Conservation (phyloP, 2,329 filamentous ascomycete genomes). For the Amauroascus verrucosus region DNA sequence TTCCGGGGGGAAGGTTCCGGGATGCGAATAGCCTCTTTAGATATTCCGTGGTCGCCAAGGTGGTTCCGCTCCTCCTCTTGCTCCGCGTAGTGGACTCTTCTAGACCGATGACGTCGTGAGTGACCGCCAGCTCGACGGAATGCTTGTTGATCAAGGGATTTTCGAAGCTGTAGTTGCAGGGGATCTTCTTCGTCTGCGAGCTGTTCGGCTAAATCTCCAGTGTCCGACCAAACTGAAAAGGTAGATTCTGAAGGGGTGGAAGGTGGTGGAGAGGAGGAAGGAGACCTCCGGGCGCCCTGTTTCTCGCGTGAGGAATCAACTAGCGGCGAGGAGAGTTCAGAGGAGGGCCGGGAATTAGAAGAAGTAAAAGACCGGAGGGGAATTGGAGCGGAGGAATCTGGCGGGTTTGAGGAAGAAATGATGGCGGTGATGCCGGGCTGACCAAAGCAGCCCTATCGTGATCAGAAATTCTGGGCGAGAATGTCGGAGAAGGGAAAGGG, state of each 20-base stretch:
- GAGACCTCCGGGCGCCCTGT: slow-evolving; percentile 45
- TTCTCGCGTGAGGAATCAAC: slow-evolving; percentile 37
- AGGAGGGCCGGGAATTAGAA: slow-evolving; percentile 28
- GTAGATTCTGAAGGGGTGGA: slow-evolving; percentile 50
- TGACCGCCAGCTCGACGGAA: slow-evolving; percentile 34
- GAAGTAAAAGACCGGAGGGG: slow-evolving; percentile 62
- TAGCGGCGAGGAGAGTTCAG: slow-evolving; percentile 29
- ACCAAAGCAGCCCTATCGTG: slow-evolving; percentile 53
- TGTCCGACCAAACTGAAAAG: slow-evolving; percentile 83
- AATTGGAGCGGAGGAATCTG: slow-evolving; percentile 63
- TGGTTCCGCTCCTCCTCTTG: slow-evolving; percentile 28
- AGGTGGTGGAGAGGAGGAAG: slow-evolving; percentile 33
- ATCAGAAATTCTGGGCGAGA: slow-evolving; percentile 1
- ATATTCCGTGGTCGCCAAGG: slow-evolving; percentile 16
- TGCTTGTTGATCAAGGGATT: slow-evolving; percentile 54
- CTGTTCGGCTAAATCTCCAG: slow-evolving; percentile 89
- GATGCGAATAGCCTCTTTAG: slow-evolving; percentile 53
- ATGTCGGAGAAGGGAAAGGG: slow-evolving; percentile 1
- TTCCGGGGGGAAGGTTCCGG: slow-evolving; percentile 56
- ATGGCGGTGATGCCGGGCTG: slow-evolving; percentile 68
- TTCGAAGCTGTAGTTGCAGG: slow-evolving; percentile 57
- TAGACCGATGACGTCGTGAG: slow-evolving; percentile 39
- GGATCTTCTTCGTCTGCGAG: slow-evolving; percentile 74
- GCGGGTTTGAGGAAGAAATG: slow-evolving; percentile 68
- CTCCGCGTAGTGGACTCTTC: slow-evolving; percentile 59